Percentiles rank a stretch among this genome's conserved stretches.
phyloP scores from a whole-genome alignment of 441 rosid genomes.

The Gossypium trilobum region DNA sequence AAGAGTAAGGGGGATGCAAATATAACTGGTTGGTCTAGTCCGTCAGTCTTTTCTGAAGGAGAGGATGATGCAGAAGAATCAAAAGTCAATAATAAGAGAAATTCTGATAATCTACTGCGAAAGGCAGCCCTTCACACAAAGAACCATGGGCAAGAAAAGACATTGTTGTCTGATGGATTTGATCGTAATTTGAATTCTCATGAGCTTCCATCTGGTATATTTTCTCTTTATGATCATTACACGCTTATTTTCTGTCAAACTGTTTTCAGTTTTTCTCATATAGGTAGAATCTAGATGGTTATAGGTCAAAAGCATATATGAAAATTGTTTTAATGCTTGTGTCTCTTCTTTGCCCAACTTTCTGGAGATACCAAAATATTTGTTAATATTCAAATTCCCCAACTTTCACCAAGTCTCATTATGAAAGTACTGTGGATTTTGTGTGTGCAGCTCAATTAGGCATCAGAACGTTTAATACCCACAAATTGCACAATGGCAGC shows the following conservation, averaged over 20 bases:
- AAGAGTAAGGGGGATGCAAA: constrained; percentile 62
- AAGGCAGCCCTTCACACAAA: constrained; percentile 41
- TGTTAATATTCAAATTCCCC: not conserved
- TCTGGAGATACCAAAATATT: not conserved
- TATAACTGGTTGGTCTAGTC: constrained; percentile 50
- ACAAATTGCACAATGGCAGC: constrained; percentile 26
- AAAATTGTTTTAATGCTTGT: not conserved
- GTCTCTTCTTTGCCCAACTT: not conserved
- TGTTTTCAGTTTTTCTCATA: not conserved
- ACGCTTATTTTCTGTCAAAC: not conserved
- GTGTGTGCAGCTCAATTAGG: constrained; percentile 28
- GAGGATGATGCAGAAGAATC: constrained; percentile 55
- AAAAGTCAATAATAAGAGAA: constrained; percentile 38
- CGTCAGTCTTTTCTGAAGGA: constrained; percentile 57
- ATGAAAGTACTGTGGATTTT: not conserved
- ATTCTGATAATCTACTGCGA: constrained; percentile 36
- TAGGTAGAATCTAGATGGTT: not conserved
- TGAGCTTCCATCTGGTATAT: constrained; percentile 33
- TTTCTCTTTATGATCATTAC: not conserved
- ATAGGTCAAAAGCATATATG: not conserved
- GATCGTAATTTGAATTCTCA: constrained; percentile 25
- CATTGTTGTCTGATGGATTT: constrained; percentile 21
- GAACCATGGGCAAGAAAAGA: constrained; percentile 31
- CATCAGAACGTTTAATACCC: constrained; percentile 12
- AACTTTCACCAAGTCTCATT: not conserved